Conservation (phyloP, 805 yeast genomes). For the Yamadazyma sp. region DNA sequence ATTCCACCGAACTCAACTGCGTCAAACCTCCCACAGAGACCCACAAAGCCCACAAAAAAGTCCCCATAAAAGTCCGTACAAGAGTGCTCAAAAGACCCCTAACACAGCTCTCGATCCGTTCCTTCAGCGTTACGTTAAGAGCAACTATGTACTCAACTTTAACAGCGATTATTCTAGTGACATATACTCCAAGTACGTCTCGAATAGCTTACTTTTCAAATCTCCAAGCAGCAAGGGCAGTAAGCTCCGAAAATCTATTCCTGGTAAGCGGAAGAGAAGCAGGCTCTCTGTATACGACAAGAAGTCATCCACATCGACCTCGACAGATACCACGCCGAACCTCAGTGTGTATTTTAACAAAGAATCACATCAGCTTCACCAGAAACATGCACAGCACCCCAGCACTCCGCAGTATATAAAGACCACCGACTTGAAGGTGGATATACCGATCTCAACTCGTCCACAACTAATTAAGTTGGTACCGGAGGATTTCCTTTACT, state of each 20-base stretch:
- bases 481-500: constrained; percentile 51
- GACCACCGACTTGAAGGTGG: constrained; percentile 7
- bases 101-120: constrained; percentile 12
- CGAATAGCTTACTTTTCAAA: constrained; percentile 1
- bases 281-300: constrained; percentile 5
- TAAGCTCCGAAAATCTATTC: neutral
- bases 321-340: constrained; percentile 8
- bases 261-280: constrained; percentile 4
- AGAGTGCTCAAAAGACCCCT: neutral
- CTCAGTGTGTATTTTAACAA: constrained; percentile 1
- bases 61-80: neutral
- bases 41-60: constrained; percentile 1
- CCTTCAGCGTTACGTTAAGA: constrained; percentile 13
- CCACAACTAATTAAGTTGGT: constrained; percentile 5
- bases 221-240: neutral
- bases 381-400: too few relatives aligned
- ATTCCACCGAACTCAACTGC: constrained; percentile 9
- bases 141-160: constrained; percentile 5
- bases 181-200: constrained; percentile 10
- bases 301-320: constrained; percentile 3
- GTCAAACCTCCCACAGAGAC: neutral
- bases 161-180: constrained; percentile 5
- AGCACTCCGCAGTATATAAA: constrained; percentile 4
- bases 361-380: constrained; percentile 5
- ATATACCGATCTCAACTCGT: neutral